These are phyloP conservation scores for Nicotiana undulata DNA, from an alignment of 257 asterid genomes.

Conservation along the genomic window DNA sequence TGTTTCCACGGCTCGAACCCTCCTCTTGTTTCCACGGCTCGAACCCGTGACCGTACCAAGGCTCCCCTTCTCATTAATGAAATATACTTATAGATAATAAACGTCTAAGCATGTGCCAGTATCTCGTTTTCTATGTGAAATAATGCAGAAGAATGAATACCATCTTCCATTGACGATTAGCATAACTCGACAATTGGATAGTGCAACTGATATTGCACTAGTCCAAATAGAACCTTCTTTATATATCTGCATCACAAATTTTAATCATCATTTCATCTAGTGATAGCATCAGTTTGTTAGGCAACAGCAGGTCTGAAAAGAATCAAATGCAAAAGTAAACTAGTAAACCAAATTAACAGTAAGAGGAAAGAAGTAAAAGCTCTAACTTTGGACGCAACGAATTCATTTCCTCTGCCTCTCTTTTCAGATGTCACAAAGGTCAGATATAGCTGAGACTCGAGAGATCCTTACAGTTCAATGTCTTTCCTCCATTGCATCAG, in stretches of 20 bases:
- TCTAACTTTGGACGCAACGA: not conserved
- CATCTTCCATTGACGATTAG: not conserved
- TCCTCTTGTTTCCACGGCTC: no score
- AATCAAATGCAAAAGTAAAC: not conserved
- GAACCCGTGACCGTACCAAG: no score
- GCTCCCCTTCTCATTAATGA: not conserved
- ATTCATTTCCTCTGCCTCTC: not conserved
- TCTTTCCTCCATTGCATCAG: not conserved
- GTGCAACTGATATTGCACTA: not conserved
- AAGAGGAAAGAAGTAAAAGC: not conserved
- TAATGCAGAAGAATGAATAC: not conserved
- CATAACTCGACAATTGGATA: not conserved
- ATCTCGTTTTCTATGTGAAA: not conserved
- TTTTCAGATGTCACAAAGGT: not conserved
- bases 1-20: no score
- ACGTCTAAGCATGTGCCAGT: not conserved
- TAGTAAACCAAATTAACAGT: not conserved
- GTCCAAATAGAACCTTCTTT: not conserved
- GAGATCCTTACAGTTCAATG: not conserved
- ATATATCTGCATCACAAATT: not conserved
- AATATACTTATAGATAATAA: not conserved
- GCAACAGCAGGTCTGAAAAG: not conserved
- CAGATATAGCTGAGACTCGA: not conserved
- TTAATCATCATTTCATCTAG: not conserved
- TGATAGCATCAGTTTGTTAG: not conserved